Evolutionary conservation across 768 basidiomycete species (phyloP), one percentile per base, ranked within the genome.

Genomic region (Suillus placidus): DNA sequence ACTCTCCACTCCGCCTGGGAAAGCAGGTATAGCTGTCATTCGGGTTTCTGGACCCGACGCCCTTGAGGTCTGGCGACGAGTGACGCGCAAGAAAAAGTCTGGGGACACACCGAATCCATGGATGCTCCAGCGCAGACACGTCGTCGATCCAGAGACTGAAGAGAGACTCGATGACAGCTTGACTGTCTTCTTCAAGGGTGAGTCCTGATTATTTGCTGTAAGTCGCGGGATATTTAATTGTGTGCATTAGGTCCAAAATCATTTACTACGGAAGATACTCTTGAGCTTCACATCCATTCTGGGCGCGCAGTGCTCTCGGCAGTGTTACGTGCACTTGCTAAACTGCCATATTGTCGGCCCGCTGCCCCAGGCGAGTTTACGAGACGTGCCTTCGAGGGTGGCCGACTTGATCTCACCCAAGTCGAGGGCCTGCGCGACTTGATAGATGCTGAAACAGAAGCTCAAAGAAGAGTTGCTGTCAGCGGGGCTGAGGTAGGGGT

Each of bases 341-440:
- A 75, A 20, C 64, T 94, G 10, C 86, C 88, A 0, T 85, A 80
- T 64, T 87, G 88, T 60, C 87, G 95, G 4, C 90, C 90, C 7
- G 95, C 95, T 2, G 89, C 90, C 71, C 86, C 90, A 2, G 95
- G 95, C 35, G 95, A 97, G 77, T 97, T 97, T 71, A 95, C 95
- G 16, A 84, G 89, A 34, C 88, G 92, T 52, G 94, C 94, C 0
- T 93, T 94, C 68, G 79, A 89, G 34, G 88, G 86, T 23, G 95
- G 95, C 0, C 83, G 93, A 51, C 79, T 97, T 62, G 94, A 95
- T 72, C 77, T 97, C 63, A 94, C 93, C 0, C 91, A 96, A 77
- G 94, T 93, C 1, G 95, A 97, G 73, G 95, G 93, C 6, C 74
- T 97, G 63, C 87, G 88, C 65, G 95, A 96, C 72, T 82, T 97